Conservation (phyloP, 257 asterid species). For the Solanum pinnatisectum region DNA sequence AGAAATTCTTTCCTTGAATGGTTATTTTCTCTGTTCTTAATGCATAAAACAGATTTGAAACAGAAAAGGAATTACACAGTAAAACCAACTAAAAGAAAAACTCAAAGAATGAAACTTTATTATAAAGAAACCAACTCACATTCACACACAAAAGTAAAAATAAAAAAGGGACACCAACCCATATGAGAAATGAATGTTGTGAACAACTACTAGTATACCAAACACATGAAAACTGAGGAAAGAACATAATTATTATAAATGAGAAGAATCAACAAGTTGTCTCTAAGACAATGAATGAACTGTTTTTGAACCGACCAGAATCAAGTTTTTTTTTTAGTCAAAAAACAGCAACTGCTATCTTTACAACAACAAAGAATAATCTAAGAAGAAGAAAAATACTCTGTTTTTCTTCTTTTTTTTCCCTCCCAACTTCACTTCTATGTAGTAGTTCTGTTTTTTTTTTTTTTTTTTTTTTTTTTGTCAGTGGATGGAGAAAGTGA, state of each 20-base stretch:
- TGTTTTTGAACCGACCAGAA: not conserved
- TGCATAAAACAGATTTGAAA: not conserved
- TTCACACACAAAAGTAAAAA: not conserved
- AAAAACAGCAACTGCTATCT: not conserved
- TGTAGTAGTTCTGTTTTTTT: not conserved
- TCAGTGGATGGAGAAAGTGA: not conserved
- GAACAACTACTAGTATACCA: not conserved
- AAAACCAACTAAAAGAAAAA: not conserved
- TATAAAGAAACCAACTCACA: not conserved
- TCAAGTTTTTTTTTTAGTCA: not conserved
- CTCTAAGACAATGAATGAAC: not conserved
- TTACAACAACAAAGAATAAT: not conserved
- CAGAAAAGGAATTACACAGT: not conserved
- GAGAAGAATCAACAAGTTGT: not conserved
- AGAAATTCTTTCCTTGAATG: not conserved
- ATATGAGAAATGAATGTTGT: not conserved
- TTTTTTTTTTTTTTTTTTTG: no score
- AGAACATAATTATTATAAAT: not conserved
- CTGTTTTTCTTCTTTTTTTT: not conserved
- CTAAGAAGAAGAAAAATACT: not conserved
- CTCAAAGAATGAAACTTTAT: not conserved
- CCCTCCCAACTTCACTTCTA: not conserved
- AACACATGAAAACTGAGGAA: not conserved
- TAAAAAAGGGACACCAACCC: not conserved
- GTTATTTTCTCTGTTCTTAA: not conserved